Base-by-base conservation (phyloP, 2,329 filamentous ascomycete species). In the Colletotrichum sp. region DNA sequence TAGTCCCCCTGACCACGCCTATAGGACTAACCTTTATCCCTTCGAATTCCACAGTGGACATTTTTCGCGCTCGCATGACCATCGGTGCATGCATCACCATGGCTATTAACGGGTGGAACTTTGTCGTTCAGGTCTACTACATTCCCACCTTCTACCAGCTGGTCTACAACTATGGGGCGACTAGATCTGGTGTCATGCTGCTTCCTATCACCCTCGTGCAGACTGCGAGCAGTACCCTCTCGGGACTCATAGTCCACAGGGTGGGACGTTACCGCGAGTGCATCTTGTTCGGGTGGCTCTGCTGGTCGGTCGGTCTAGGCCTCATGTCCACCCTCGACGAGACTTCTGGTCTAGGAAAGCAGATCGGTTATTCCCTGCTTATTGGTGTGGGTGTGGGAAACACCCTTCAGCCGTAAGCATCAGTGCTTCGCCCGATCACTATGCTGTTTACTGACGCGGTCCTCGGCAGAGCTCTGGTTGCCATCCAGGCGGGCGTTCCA, bases 41-140 rank as follows among this genome's bases (percentile, higher is more conserved):
- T 13, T 36, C 13, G 55, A 18, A 18, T 77, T 78, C 6, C 16
- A 65, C 85, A 80, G 85, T 91, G 39, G 87, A 90, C 77, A 89
- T 92, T 16, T 91, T 92, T 85, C 87, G 87, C 77, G 86, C 85
- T 2, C 83, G 82, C 16, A 89, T 91, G 34, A 89, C 90, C 32
- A 90, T 89, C 44, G 89, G 90, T 1, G 88, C 89, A 1, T 90
- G 88, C 76, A 77, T 91, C 26, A 90, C 89, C 18, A 90, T 90
- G 88, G 88, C 89, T 34, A 87, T 91, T 79, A 91, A 91, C 67
- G 90, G 90, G 5, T 91, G 90, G 90, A 91, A 91, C 78, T 91
- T 91, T 71, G 84, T 91, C 30, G 87, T 90, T 18, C 90, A 91
- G 77, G 83, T 90, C 9, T 89, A 89, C 77, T 89, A 86, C 72